phyloP scores from a whole-genome alignment of 2,329 filamentous ascomycete species.

The Monilinia vaccinii-corymbosi region DNA sequence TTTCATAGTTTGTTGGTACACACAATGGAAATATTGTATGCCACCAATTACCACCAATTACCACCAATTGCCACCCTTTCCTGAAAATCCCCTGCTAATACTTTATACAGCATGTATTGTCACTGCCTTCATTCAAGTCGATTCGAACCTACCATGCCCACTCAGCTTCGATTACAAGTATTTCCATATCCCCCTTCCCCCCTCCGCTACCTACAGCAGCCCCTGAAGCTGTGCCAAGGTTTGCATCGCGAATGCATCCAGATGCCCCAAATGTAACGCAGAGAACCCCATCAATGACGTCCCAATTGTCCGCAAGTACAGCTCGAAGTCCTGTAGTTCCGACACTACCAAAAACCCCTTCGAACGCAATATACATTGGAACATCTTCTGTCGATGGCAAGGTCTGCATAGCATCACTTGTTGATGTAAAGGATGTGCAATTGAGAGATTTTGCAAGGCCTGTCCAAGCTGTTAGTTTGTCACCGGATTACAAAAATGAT shows the following conservation, averaged over 20 bases:
- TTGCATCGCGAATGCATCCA: slow-evolving; percentile 25
- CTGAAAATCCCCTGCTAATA: slow-evolving; percentile 22
- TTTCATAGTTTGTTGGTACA: slow-evolving; percentile 70
- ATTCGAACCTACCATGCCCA: slow-evolving; percentile 88
- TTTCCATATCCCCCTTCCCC: slow-evolving; percentile 84
- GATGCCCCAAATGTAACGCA: slow-evolving; percentile 13
- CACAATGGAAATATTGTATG: slow-evolving; percentile 94
- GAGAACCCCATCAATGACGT: slow-evolving; percentile 34
- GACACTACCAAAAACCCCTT: slow-evolving; percentile 60
- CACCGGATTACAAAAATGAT: slow-evolving; percentile 87
- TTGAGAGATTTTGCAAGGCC: slow-evolving; percentile 90
- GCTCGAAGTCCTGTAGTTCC: slow-evolving; percentile 45
- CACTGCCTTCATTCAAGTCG: slow-evolving; percentile 71
- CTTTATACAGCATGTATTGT: slow-evolving; percentile 63
- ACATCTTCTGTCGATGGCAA: slow-evolving; percentile 94
- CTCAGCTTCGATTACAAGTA: slow-evolving; percentile 77
- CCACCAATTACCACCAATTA: slow-evolving; percentile 20
- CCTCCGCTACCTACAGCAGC: slow-evolving; percentile 41
- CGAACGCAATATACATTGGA: slow-evolving; percentile 87
- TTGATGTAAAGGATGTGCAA: slow-evolving; percentile 83
- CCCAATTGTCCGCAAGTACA: slow-evolving; percentile 40
- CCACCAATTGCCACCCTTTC: slow-evolving; percentile 19
- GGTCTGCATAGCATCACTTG: slow-evolving; percentile 79
- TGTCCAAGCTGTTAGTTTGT: slow-evolving; percentile 85
- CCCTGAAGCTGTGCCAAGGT: slow-evolving; percentile 31